Conservation (phyloP, 2,329 filamentous ascomycete genomes). For the Diaporthe sp. region DNA sequence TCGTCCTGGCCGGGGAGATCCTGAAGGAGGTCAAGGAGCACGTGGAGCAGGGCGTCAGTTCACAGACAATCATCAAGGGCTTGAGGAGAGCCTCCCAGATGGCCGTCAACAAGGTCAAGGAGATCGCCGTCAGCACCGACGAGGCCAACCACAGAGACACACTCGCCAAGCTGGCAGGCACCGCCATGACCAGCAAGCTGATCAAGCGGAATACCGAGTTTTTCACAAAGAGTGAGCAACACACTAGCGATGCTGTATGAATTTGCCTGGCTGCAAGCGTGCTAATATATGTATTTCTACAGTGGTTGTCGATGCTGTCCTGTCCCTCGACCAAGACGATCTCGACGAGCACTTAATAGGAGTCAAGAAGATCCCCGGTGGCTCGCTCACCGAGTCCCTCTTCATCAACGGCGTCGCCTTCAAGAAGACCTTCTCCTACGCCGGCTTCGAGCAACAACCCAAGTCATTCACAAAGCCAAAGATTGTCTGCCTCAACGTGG, state of each 20-base stretch:
- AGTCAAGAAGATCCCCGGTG: conserved; percentile 97
- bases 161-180: conserved; percentile 88
- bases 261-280: not conserved
- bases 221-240: conserved; percentile 90
- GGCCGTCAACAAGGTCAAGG: conserved; percentile 99
- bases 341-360: conserved; percentile 98
- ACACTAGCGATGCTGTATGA: not conserved
- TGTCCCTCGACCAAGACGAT: conserved; percentile 95
- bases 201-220: conserved; percentile 98
- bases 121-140: conserved; percentile 89
- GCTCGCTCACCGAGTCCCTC: conserved; percentile 93
- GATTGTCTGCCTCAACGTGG: conserved; percentile 97
- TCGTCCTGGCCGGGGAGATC: conserved; percentile 97
- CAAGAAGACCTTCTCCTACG: conserved; percentile 99
- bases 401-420: conserved; percentile 99
- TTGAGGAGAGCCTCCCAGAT: conserved; percentile 88
- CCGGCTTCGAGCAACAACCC: conserved; percentile 98
- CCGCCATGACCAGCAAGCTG: conserved; percentile 99
- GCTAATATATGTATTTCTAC: conserved; percentile 45
- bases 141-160: conserved; percentile 90
- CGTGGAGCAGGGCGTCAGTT: conserved; percentile 96
- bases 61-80: conserved; percentile 97
- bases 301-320: conserved; percentile 98
- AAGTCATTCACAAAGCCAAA: conserved; percentile 95
- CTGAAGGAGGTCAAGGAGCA: conserved; percentile 96